Evolutionary conservation across 148 eudicot species (phyloP).

Genomic region (Suaeda aralocaspica): DNA sequence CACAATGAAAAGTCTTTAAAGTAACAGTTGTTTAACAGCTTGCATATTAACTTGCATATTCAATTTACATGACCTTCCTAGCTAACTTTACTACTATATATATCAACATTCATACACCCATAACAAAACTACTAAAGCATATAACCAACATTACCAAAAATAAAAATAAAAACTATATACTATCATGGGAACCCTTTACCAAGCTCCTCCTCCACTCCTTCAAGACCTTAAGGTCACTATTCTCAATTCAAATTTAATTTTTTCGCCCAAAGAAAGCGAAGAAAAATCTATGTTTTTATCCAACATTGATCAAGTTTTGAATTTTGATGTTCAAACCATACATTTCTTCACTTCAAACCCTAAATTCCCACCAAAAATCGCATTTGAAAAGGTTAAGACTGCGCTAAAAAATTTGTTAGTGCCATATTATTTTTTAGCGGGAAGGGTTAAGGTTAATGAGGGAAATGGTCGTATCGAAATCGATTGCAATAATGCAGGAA

Average conservation of each 20-base stretch:
- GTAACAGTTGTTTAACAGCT: background rate
- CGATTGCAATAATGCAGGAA: slow-evolving; percentile 58
- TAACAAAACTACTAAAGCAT: background rate
- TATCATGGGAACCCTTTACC: slow-evolving; percentile 37
- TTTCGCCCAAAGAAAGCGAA: slow-evolving; percentile 42
- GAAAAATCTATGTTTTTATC: slow-evolving; percentile 57
- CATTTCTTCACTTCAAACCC: slow-evolving; percentile 63
- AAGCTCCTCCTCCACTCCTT: slow-evolving; percentile 31
- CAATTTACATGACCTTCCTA: slow-evolving; percentile 8
- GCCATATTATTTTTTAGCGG: slow-evolving; percentile 59
- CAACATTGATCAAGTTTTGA: slow-evolving; percentile 81
- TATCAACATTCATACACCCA: background rate
- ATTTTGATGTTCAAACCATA: slow-evolving; percentile 74
- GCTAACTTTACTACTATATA: slow-evolving; percentile 7
- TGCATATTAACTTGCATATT: slow-evolving; percentile 5
- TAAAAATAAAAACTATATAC: background rate
- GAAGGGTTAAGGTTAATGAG: slow-evolving; percentile 51
- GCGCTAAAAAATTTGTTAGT: slow-evolving; percentile 46
- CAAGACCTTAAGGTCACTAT: slow-evolving; percentile 57
- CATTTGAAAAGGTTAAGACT: slow-evolving; percentile 27
- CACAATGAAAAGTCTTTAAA: background rate
- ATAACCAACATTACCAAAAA: background rate
- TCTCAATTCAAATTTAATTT: slow-evolving; percentile 42
- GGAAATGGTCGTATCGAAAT: slow-evolving; percentile 58
- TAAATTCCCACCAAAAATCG: slow-evolving; percentile 47